Conservation (phyloP, 257 asterid species). For the Nicotiana obtusifolia region DNA sequence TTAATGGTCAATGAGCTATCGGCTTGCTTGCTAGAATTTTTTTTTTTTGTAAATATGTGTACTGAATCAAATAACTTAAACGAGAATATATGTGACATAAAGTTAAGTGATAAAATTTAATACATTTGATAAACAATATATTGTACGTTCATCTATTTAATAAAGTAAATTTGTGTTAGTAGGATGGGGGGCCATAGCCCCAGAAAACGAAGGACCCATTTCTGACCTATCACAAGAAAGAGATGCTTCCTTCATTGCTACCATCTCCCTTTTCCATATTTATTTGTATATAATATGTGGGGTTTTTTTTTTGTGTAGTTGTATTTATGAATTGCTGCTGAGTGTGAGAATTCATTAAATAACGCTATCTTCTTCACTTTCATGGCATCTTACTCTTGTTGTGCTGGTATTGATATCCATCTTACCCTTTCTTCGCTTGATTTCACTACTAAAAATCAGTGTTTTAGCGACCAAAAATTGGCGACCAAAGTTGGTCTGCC, state of each 20-base stretch:
- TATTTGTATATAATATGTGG: not conserved
- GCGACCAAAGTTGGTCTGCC: no score
- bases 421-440: not conserved
- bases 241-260: not conserved
- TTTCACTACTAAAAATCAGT: no score
- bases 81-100: no score
- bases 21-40: not conserved
- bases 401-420: not conserved
- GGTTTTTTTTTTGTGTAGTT: not conserved
- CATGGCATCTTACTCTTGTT: not conserved
- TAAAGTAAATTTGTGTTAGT: not conserved
- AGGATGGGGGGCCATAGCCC: not conserved
- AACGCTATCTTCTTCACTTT: not conserved
- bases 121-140: not conserved
- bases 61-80: no score
- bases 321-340: not conserved
- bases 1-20: no score
- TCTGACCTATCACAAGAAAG: slow-evolving; percentile 1
- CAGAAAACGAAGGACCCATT: not conserved
- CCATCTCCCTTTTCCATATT: not conserved
- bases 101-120: not conserved
- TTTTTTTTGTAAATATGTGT: no score
- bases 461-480: no score
- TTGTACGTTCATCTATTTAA: no score
- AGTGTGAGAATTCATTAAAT: not conserved